Evolutionary conservation across 139 green algal species (phyloP), one percentile per base, ranked within the genome.

Genomic region (Penium margaritaceum): DNA sequence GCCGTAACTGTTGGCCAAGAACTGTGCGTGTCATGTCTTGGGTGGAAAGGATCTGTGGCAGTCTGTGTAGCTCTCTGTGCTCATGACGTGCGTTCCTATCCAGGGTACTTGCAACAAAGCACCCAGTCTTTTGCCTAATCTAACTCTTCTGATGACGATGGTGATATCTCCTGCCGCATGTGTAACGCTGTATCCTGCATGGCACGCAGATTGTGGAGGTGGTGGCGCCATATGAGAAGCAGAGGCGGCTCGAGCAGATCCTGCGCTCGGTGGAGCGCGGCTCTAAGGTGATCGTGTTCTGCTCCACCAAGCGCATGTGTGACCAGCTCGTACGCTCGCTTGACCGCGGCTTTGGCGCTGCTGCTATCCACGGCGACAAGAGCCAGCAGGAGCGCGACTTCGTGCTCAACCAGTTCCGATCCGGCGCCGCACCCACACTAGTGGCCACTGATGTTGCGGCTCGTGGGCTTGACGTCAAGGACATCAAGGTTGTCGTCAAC

Each of bases 331-430:
- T 54, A 17, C 68, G 69, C 27, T 63, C 34, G 17, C 43, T 82
- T 4, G 60, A 54, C 55, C 68, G 69, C 32, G 0, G 5, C 15
- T 82, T 82, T 72, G 81, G 81, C 15, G 84, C 88, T 0, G 83
- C 81, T 2, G 80, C 88, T 41, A 96, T 97, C 75, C 92, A 97
- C 81, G 92, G 92, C 57, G 92, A 97, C 85, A 97, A 97, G 85
- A 83, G 83, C 62, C 92, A 97, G 86, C 81, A 87, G 72, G 92
- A 96, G 85, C 88, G 92, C 47, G 92, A 97, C 75, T 91, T 79
- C 44, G 88, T 91, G 34, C 80, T 97, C 12, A 46, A 54, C 9
- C 51, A 77, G 61, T 91, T 91, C 76, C 47, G 47, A n/a, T 60
- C 47, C 47, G 47, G 47, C 1, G 47, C 47, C 47, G 30, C 30